phyloP scores from a whole-genome alignment of 805 yeast species.

The Nakazawaea sp. region DNA sequence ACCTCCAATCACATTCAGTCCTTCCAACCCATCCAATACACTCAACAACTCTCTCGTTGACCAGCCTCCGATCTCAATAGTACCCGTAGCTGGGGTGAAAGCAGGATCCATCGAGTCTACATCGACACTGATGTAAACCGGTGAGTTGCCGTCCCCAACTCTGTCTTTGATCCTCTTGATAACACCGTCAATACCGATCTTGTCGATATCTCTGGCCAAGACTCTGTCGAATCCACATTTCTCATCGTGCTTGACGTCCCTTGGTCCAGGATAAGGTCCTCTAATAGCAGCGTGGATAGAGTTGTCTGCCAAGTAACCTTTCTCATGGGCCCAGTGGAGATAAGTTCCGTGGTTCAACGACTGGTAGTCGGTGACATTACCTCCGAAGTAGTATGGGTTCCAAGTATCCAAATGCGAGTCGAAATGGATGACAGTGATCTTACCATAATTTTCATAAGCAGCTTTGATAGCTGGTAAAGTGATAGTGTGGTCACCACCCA shows the following conservation, averaged over 20 bases:
- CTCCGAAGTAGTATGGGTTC: slow-evolving; percentile 36
- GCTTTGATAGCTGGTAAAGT: slow-evolving; percentile 42
- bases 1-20: slow-evolving; percentile 40
- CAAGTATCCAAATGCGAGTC: slow-evolving; percentile 43
- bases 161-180: slow-evolving; percentile 26
- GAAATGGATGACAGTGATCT: slow-evolving; percentile 37
- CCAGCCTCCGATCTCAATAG: slow-evolving; percentile 49
- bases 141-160: slow-evolving; percentile 28
- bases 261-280: slow-evolving; percentile 32
- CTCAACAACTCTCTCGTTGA: slow-evolving; percentile 38
- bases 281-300: slow-evolving; percentile 34
- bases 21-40: slow-evolving; percentile 36
- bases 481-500: slow-evolving; percentile 53
- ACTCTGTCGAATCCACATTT: slow-evolving; percentile 44
- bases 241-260: slow-evolving; percentile 33
- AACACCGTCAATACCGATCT: slow-evolving; percentile 30
- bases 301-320: slow-evolving; percentile 27
- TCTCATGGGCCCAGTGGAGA: slow-evolving; percentile 37
- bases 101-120: slow-evolving; percentile 48
- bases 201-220: slow-evolving; percentile 41
- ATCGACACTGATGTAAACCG: slow-evolving; percentile 42
- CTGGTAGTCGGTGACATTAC: slow-evolving; percentile 35
- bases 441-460: slow-evolving; percentile 38
- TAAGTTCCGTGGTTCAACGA: slow-evolving; percentile 38
- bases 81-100: slow-evolving; percentile 46